These are phyloP conservation scores for Jatropha multifida DNA, from an alignment of 441 rosid genomes.

Conservation along the genomic window DNA sequence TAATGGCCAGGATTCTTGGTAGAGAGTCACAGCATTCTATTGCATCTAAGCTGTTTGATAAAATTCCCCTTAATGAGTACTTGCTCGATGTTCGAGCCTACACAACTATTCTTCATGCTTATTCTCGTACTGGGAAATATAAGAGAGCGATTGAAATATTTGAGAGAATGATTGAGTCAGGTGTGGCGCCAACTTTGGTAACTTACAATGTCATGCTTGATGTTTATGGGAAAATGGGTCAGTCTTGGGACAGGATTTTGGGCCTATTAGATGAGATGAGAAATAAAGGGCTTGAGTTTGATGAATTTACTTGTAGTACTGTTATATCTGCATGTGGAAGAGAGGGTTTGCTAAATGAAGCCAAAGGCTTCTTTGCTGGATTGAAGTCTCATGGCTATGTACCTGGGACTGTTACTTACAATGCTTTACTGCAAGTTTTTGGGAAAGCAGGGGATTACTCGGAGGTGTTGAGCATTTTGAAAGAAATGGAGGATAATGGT, in stretches of 20 bases:
- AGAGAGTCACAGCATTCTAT: slow-evolving; percentile 71
- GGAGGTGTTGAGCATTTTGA: slow-evolving; percentile 69
- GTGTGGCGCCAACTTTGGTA: slow-evolving; percentile 71
- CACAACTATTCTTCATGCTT: slow-evolving; percentile 66
- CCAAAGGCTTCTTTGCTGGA: slow-evolving; percentile 61
- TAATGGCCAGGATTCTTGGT: slow-evolving; percentile 68
- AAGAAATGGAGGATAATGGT: slow-evolving; percentile 81
- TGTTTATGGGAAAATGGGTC: slow-evolving; percentile 86
- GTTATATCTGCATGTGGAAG: slow-evolving; percentile 89
- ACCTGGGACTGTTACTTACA: slow-evolving; percentile 80
- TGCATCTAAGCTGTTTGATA: slow-evolving; percentile 72
- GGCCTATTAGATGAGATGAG: slow-evolving; percentile 65
- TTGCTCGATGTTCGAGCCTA: slow-evolving; percentile 67
- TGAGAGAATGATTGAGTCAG: slow-evolving; percentile 62
- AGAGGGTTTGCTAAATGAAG: slow-evolving; percentile 75
- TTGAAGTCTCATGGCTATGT: slow-evolving; percentile 66
- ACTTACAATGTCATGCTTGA: slow-evolving; percentile 93
- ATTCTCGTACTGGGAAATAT: slow-evolving; percentile 60
- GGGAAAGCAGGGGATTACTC: slow-evolving; percentile 76
- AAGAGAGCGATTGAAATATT: slow-evolving; percentile 57
- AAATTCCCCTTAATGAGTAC: slow-evolving; percentile 56
- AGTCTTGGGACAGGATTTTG: slow-evolving; percentile 67
- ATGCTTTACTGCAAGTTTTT: slow-evolving; percentile 73
- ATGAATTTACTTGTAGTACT: slow-evolving; percentile 92
- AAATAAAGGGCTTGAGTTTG: slow-evolving; percentile 53